Evolutionary conservation across 345 rosid species (phyloP).

Genomic region (Aquilaria malaccensis): DNA sequence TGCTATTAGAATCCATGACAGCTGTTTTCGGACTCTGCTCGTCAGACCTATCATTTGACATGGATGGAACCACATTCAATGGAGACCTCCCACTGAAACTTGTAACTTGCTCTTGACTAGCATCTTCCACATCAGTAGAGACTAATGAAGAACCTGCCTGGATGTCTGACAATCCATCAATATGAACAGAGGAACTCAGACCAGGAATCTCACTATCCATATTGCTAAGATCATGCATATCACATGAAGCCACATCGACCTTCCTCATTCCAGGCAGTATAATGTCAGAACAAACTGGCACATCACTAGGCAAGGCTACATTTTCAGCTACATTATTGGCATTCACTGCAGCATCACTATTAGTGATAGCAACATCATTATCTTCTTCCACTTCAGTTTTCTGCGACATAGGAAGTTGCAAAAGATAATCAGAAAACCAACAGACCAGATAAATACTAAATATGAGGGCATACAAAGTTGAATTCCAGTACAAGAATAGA

Average conservation of each 20-base stretch:
- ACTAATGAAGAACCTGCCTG: constrained; percentile 46
- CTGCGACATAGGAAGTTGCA: constrained; percentile 20
- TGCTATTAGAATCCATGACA: constrained; percentile 34
- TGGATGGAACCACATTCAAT: constrained; percentile 45
- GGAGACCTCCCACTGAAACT: constrained; percentile 42
- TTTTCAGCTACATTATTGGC: constrained; percentile 34
- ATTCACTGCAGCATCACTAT: constrained; percentile 19
- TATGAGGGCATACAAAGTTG: neutral
- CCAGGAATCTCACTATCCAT: constrained; percentile 78
- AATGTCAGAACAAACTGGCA: constrained; percentile 38
- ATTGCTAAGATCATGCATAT: constrained; percentile 32
- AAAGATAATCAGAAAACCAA: constrained; percentile 7
- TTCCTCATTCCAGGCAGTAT: constrained; percentile 33
- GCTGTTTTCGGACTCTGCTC: constrained; percentile 72
- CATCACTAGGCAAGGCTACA: constrained; percentile 32
- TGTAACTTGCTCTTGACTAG: constrained; percentile 50
- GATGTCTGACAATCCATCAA: constrained; percentile 48
- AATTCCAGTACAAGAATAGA: no score
- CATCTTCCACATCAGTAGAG: constrained; percentile 52
- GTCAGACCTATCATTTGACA: constrained; percentile 75
- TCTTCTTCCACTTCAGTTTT: constrained; percentile 43
- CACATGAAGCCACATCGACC: constrained; percentile 27
- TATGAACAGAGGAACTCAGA: constrained; percentile 52
- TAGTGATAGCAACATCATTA: constrained; percentile 15
- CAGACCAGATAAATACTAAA: constrained; percentile 4